A percentile compares a stretch with the other conserved stretches of the same genome.
Conservation (phyloP, 805 yeast species). For the Candida odintsovae region DNA sequence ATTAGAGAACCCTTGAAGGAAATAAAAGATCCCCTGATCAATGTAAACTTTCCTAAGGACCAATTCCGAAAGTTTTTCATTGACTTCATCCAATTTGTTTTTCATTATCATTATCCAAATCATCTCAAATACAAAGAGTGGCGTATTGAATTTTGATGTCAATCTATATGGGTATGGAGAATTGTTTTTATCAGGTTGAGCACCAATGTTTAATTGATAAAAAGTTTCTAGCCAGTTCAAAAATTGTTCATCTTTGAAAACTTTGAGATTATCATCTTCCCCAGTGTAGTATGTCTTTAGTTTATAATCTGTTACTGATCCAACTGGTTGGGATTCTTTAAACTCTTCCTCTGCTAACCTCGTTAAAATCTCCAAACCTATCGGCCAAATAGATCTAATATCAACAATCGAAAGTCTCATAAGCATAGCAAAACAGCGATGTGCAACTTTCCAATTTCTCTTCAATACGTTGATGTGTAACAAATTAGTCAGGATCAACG, state of each 20-base stretch:
- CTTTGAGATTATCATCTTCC: background rate
- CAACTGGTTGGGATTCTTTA: conserved; percentile 4
- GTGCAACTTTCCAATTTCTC: conserved; percentile 51
- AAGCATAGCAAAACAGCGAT: conserved; percentile 43
- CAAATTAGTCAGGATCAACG: conserved; percentile 4
- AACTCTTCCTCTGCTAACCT: conserved; percentile 14
- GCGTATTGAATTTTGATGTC: conserved; percentile 10
- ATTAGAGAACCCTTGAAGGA: conserved; percentile 19
- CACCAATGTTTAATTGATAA: conserved; percentile 1
- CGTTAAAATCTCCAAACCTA: conserved; percentile 50
- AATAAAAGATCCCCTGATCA: conserved; percentile 20
- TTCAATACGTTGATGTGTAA: conserved; percentile 44
- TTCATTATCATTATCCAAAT: conserved; percentile 19
- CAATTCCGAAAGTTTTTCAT: conserved; percentile 16
- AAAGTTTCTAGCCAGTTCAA: conserved; percentile 16
- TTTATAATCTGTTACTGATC: conserved; percentile 5
- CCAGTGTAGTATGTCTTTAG: conserved; percentile 5
- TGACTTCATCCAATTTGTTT: conserved; percentile 11
- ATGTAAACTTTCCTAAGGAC: conserved; percentile 14
- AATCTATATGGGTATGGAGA: conserved; percentile 9
- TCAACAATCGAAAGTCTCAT: conserved; percentile 46
- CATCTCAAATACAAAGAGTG: conserved; percentile 10
- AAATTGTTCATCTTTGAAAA: conserved; percentile 20
- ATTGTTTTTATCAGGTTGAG: background rate
- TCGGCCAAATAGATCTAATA: conserved; percentile 54